A percentile compares a stretch with the other conserved stretches of the same genome.
These are phyloP conservation scores for Alnus glutinosa DNA, from an alignment of 306 rosid species.

Conservation along the genomic window DNA sequence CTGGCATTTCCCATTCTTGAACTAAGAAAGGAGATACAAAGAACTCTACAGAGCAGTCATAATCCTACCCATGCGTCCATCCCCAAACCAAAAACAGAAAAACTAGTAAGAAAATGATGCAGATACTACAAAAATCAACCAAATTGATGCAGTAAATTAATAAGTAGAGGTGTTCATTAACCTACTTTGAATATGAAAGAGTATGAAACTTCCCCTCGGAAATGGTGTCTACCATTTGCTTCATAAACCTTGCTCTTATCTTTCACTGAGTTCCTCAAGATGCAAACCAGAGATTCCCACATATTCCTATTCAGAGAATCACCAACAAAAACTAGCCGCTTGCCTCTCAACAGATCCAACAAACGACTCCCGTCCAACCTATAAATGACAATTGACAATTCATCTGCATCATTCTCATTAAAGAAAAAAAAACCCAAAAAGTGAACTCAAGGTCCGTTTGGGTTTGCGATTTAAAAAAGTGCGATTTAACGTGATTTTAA, in stretches of 20 bases:
- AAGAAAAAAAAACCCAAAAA: constrained; percentile 9
- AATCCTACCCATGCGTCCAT: constrained; percentile 56
- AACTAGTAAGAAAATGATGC: neutral
- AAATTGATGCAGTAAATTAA: neutral
- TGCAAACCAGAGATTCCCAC: constrained; percentile 98
- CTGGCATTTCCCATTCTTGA: constrained; percentile 81
- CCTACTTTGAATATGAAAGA: constrained; percentile 79
- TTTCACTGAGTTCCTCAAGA: constrained; percentile 70
- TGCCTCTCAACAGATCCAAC: constrained; percentile 77
- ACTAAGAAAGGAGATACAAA: constrained; percentile 92
- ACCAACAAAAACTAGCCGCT: constrained; percentile 84
- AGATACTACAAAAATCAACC: neutral
- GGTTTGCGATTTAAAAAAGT: no score
- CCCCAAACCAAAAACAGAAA: constrained; percentile 7
- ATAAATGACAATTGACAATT: neutral
- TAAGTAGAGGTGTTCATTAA: constrained; percentile 1
- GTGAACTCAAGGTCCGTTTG: no score
- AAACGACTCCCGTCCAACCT: constrained; percentile 75
- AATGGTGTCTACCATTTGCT: constrained; percentile 70
- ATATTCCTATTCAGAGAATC: constrained; percentile 97
- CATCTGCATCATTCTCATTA: constrained; percentile 9
- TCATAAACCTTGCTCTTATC: constrained; percentile 65
- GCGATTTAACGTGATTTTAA: no score
- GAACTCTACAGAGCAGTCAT: constrained; percentile 79
- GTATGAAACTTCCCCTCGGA: constrained; percentile 87